phyloP scores from a whole-genome alignment of 2,329 filamentous ascomycete genomes.

The Colletotrichum euphorbiae region DNA sequence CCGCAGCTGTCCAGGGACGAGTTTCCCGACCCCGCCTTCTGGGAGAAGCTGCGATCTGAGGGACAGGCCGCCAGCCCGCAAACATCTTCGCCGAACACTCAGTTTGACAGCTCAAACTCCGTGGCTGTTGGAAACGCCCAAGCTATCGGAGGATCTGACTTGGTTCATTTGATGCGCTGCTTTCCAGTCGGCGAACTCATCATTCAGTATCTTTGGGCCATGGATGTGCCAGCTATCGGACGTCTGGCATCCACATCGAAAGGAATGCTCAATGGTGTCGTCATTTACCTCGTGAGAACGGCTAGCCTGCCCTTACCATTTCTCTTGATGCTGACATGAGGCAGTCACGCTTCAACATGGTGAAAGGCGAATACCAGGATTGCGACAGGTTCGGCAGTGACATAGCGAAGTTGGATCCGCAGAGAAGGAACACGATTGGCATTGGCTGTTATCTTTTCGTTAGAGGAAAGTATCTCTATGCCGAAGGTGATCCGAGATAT shows the following conservation, averaged over 20 bases:
- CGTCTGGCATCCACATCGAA: conserved; percentile 20
- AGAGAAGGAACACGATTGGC: not conserved
- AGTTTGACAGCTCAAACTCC: too few species aligned
- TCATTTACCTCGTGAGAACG: conserved; percentile 4
- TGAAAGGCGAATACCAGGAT: conserved; percentile 13
- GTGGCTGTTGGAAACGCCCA: too few species aligned
- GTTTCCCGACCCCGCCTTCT: not conserved
- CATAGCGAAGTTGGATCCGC: not conserved
- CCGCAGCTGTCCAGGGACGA: not conserved
- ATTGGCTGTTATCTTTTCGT: conserved; percentile 19
- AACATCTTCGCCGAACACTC: too few species aligned
- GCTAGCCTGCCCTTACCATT: not conserved
- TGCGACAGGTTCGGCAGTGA: conserved; percentile 7
- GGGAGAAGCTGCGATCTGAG: not conserved
- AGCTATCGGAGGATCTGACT: not conserved
- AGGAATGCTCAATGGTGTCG: conserved; percentile 7
- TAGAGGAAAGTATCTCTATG: not conserved
- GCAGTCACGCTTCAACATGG: conserved; percentile 28
- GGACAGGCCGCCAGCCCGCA: not conserved
- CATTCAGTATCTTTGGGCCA: conserved; percentile 5
- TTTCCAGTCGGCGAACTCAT: conserved; percentile 1
- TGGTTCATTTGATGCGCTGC: not conserved
- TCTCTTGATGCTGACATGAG: not conserved
- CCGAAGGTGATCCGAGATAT: too few species aligned
- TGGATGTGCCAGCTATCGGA: conserved; percentile 7